phyloP scores from a whole-genome alignment of 257 asterid species.

The Gentiana dahurica region DNA sequence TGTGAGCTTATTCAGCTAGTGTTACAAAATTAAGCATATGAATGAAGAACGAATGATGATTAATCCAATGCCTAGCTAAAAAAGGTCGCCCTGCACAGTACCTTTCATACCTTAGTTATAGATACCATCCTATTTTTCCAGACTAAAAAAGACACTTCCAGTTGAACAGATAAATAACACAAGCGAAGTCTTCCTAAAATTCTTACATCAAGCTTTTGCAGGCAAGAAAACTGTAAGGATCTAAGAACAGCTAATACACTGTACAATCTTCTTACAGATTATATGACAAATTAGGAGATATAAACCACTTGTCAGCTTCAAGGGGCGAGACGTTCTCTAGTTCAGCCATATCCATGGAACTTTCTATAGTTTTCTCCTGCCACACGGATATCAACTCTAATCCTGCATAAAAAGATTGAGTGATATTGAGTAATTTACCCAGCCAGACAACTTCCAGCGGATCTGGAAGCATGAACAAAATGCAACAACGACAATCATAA shows the following conservation, averaged over 20 bases:
- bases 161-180: neutral
- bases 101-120: no score
- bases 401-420: slow-evolving; percentile 37
- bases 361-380: slow-evolving; percentile 61
- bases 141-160: no score
- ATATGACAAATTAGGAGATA: slow-evolving; percentile 52
- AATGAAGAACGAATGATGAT: no score
- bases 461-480: neutral
- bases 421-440: neutral
- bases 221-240: no score
- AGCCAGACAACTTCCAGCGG: neutral
- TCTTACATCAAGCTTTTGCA: no score
- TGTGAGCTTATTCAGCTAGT: neutral
- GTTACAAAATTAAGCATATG: neutral
- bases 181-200: no score
- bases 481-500: no score
- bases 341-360: slow-evolving; percentile 90
- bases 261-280: slow-evolving; percentile 46
- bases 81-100: no score
- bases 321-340: slow-evolving; percentile 69
- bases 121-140: neutral
- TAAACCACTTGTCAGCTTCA: slow-evolving; percentile 87
- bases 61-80: no score
- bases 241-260: neutral
- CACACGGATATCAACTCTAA: slow-evolving; percentile 57